These are phyloP conservation scores for Arabidopsis hybrid DNA, from an alignment of 441 rosid species.

Conservation along the genomic window DNA sequence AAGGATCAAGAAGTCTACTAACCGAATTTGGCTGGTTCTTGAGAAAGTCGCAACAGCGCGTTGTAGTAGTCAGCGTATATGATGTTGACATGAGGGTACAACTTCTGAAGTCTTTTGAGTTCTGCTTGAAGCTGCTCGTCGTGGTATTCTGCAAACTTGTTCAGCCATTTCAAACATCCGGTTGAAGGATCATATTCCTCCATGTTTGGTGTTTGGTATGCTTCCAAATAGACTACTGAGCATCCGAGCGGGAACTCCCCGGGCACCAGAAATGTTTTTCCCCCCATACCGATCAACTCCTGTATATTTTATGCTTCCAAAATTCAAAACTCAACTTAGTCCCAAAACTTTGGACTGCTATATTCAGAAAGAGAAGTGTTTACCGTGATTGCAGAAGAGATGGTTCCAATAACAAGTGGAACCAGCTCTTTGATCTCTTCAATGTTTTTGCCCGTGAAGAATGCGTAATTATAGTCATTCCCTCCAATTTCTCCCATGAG, in stretches of 20 bases:
- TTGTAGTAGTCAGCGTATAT: conserved; percentile 57
- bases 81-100: conserved; percentile 51
- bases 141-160: conserved; percentile 50
- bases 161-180: conserved; percentile 54
- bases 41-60: conserved; percentile 29
- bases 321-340: not conserved
- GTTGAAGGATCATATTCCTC: conserved; percentile 49
- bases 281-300: conserved; percentile 58
- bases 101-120: conserved; percentile 33
- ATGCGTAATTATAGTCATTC: conserved; percentile 54
- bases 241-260: conserved; percentile 59
- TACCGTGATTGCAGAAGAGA: conserved; percentile 52
- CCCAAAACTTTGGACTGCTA: not conserved
- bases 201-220: conserved; percentile 32
- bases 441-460: conserved; percentile 29
- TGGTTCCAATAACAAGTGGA: conserved; percentile 47
- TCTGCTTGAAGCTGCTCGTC: conserved; percentile 46
- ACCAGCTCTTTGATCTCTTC: conserved; percentile 47
- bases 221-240: conserved; percentile 36
- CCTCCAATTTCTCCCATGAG: conserved; percentile 72
- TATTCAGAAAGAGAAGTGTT: not conserved
- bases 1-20: conserved; percentile 9
- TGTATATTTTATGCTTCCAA: conserved; percentile 18
- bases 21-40: conserved; percentile 55
- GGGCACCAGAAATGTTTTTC: conserved; percentile 52